Evolutionary conservation across 768 basidiomycete species (phyloP), one percentile per base, ranked within the genome.

Genomic region (Rhizopogon vinicolor): DNA sequence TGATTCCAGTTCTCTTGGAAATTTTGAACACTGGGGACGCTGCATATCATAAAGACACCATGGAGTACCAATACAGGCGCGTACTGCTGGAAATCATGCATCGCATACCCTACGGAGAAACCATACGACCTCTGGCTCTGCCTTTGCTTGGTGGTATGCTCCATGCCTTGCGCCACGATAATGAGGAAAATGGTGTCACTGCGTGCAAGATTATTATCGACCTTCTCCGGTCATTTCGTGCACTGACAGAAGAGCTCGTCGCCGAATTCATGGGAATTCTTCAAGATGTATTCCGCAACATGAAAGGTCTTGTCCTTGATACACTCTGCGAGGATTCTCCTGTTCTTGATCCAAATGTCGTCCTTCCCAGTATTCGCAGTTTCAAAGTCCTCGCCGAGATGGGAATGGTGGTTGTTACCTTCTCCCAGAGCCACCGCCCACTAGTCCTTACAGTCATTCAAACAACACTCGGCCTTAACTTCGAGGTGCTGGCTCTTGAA

Each of bases 301-400:
- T 93, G 67, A 78, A 82, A 50, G 74, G 74, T 25, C 78, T 96
- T 3, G 87, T 93, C 3, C 75, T 82, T 22, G 85, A 92, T 62
- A 78, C 84, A 40, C 86, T 98, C 48, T 82, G 86, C 1, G 86
- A 87, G 45, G 77, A 82, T 54, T 89, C 88, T 0, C 57, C 70
- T 1, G 53, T 72, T 16, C 64, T 85, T 19, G 86, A 91, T 60
- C 57, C 75, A 18, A 85, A 83, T 52, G 64, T 74, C 16, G 75
- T 87, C 39, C 73, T 88, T n/a, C 84, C 84, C 7, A 85, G 88
- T 45, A 81, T 87, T 53, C 83, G 84, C 55, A 95, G 93, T 67
- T 94, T 97, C 78, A 98, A 97, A 71, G 89, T 97, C 9, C 75
- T 98, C 10, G 87, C 91, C 13, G 97, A 99, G 73, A 89, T 96